phyloP scores from a whole-genome alignment of 2,329 filamentous ascomycete species.

The Aplosporella prunicola region DNA sequence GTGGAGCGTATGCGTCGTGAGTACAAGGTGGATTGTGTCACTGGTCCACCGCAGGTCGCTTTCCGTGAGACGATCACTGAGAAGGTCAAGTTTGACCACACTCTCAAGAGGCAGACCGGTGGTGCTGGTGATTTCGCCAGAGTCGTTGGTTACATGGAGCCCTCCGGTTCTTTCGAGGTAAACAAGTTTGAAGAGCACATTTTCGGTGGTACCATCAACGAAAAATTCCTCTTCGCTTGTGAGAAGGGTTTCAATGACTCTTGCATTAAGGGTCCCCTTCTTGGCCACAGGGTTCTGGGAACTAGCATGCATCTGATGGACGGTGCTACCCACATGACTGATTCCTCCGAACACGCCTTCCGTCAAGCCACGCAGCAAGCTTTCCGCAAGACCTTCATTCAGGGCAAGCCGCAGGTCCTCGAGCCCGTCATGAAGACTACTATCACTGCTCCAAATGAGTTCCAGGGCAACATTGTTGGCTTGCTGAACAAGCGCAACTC shows the following conservation, averaged over 20 bases:
- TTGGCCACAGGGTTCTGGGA: conserved; percentile 89
- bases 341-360: conserved; percentile 96
- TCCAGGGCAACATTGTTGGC: conserved; percentile 92
- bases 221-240: conserved; percentile 92
- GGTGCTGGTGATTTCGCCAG: conserved; percentile 93
- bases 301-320: conserved; percentile 89
- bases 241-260: conserved; percentile 85
- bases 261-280: conserved; percentile 77
- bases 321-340: conserved; percentile 92
- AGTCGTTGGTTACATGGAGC: conserved; percentile 86
- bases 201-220: conserved; percentile 79
- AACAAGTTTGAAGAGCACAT: conserved; percentile 85
- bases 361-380: conserved; percentile 90
- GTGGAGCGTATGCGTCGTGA: conserved; percentile 93
- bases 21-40: conserved; percentile 91
- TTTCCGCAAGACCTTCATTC: conserved; percentile 85
- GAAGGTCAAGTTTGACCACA: conserved; percentile 77
- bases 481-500: conserved; percentile 95
- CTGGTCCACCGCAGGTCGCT: conserved; percentile 92
- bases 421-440: conserved; percentile 98
- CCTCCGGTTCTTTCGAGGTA: conserved; percentile 59
- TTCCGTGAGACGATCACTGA: conserved; percentile 89
- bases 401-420: conserved; percentile 72
- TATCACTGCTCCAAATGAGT: conserved; percentile 91
- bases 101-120: conserved; percentile 90